These are phyloP conservation scores for Macrotyloma uniflorum DNA, from an alignment of 306 rosid genomes.

Conservation along the genomic window DNA sequence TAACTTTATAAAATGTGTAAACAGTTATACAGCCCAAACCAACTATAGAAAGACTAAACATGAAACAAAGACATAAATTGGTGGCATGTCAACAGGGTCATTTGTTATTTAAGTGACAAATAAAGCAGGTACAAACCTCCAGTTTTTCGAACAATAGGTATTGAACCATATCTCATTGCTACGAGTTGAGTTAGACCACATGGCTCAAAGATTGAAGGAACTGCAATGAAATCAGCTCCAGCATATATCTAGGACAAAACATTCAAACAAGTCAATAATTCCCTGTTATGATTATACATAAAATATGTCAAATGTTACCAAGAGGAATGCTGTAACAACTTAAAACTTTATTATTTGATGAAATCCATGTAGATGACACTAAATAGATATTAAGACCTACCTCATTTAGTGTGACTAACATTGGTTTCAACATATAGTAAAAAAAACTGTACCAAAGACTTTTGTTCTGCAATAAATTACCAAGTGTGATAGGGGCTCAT, in stretches of 20 bases:
- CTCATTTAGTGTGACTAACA: neutral
- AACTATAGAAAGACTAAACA: too few species aligned
- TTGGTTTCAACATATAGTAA: neutral
- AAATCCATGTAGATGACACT: neutral
- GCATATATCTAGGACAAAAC: slow-evolving; percentile 68
- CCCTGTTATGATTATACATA: neutral
- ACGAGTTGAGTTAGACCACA: slow-evolving; percentile 91
- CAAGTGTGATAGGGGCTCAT: slow-evolving; percentile 92
- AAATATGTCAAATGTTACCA: neutral
- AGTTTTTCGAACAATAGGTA: slow-evolving; percentile 87
- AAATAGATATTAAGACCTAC: neutral
- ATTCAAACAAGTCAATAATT: slow-evolving; percentile 13
- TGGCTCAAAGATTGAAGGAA: slow-evolving; percentile 94
- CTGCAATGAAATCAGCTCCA: slow-evolving; percentile 80
- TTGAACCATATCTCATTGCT: slow-evolving; percentile 93
- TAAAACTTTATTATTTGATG: neutral
- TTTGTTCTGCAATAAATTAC: slow-evolving; percentile 45
- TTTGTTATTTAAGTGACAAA: neutral
- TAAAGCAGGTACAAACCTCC: slow-evolving; percentile 46
- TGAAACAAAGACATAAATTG: too few species aligned
- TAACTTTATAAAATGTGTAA: neutral
- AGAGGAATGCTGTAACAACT: neutral
- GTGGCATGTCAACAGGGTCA: neutral
- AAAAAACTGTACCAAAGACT: neutral
- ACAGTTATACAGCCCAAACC: too few species aligned